These are phyloP conservation scores for Zasmidium angulare DNA, from an alignment of 2,329 filamentous ascomycete genomes.

Conservation along the genomic window DNA sequence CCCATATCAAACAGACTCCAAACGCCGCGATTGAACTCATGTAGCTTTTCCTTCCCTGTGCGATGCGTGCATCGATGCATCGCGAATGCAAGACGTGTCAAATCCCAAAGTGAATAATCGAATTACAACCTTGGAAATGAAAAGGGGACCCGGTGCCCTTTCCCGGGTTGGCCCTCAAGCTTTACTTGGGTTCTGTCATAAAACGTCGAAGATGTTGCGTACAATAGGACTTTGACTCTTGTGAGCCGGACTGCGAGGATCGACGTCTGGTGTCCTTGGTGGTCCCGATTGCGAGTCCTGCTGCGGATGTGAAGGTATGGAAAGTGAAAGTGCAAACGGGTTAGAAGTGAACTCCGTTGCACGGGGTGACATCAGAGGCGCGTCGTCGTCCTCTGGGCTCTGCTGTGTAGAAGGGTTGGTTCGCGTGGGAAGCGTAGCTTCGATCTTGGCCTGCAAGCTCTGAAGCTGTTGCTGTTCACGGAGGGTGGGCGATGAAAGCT, in stretches of 20 bases:
- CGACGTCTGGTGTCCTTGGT: constrained; percentile 49
- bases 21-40: background rate
- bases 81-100: background rate
- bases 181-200: constrained; percentile 44
- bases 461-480: constrained; percentile 35
- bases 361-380: constrained; percentile 68
- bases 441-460: constrained; percentile 32
- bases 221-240: constrained; percentile 73
- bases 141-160: background rate
- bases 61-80: no score
- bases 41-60: background rate
- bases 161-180: background rate
- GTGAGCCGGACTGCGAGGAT: constrained; percentile 72
- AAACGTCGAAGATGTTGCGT: constrained; percentile 73
- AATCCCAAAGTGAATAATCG: no score
- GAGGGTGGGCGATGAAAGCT: constrained; percentile 36
- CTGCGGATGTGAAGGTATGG: constrained; percentile 31
- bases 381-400: constrained; percentile 27
- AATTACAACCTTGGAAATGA: no score
- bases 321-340: constrained; percentile 51
- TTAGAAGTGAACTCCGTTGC: constrained; percentile 72
- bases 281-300: constrained; percentile 43
- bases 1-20: background rate
- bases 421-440: constrained; percentile 27
- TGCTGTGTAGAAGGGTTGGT: background rate